These are phyloP conservation scores for Pestalotiopsis sp. DNA, from an alignment of 2,329 filamentous ascomycete genomes.

Conservation along the genomic window DNA sequence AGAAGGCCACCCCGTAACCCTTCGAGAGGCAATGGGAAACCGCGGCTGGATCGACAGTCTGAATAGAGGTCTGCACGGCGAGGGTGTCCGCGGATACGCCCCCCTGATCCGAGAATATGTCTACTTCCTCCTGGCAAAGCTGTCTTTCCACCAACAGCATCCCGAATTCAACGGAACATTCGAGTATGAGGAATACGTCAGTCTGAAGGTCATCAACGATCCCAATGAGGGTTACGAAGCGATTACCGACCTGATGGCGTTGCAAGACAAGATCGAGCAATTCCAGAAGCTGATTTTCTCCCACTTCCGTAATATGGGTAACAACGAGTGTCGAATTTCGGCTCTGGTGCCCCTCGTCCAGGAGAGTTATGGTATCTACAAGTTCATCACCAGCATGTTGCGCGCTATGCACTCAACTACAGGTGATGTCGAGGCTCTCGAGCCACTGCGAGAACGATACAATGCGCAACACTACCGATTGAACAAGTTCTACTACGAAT, in stretches of 20 bases:
- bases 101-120: slow-evolving; percentile 97
- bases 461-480: slow-evolving; percentile 96
- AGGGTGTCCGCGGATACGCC: slow-evolving; percentile 87
- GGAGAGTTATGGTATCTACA: slow-evolving; percentile 99
- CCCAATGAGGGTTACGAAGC: slow-evolving; percentile 98
- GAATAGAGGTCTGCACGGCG: slow-evolving; percentile 78
- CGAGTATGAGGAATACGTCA: slow-evolving; percentile 99
- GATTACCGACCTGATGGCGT: slow-evolving; percentile 91
- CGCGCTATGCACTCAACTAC: slow-evolving; percentile 96
- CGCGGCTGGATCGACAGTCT: slow-evolving; percentile 91
- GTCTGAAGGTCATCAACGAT: slow-evolving; percentile 96
- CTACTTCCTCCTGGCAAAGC: slow-evolving; percentile 89
- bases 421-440: slow-evolving; percentile 89
- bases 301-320: slow-evolving; percentile 86
- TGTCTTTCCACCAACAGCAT: slow-evolving; percentile 95
- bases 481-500: slow-evolving; percentile 98
- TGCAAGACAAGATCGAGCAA: slow-evolving; percentile 97
- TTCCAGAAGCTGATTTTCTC: slow-evolving; percentile 99
- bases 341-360: slow-evolving; percentile 91
- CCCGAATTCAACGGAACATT: slow-evolving; percentile 98
- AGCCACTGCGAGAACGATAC: slow-evolving; percentile 85
- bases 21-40: slow-evolving; percentile 89
- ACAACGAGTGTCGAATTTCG: slow-evolving; percentile 96
- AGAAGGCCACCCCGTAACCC: slow-evolving; percentile 86
- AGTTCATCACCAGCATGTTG: slow-evolving; percentile 99